Percentiles rank a stretch among this genome's conserved stretches.
Evolutionary conservation across 345 rosid genomes (phyloP).

Genomic region (Ceriops decandra): DNA sequence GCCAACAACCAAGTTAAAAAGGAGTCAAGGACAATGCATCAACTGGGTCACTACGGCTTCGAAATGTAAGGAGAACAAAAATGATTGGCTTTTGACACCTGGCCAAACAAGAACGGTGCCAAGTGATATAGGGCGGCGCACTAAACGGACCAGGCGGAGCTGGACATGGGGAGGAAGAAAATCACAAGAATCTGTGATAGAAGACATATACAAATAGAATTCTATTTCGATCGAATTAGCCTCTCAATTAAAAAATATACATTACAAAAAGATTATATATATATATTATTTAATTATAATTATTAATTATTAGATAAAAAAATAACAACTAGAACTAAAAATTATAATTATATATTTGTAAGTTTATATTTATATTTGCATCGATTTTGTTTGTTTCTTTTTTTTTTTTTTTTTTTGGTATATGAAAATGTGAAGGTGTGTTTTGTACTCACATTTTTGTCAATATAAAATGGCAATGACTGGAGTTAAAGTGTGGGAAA

Average conservation of each 20-base stretch:
- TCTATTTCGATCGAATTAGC: not conserved
- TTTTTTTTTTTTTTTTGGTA: too few species aligned
- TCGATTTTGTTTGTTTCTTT: too few species aligned
- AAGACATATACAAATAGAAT: not conserved
- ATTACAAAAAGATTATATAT: too few species aligned
- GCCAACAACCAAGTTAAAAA: not conserved
- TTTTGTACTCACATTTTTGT: not conserved
- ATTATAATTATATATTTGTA: too few species aligned
- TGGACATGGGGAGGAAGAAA: conserved; percentile 39
- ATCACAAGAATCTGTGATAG: not conserved
- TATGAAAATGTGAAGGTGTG: too few species aligned
- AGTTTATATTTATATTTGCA: too few species aligned
- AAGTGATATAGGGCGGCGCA: conserved; percentile 72
- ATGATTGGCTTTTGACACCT: conserved; percentile 46
- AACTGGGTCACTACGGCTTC: too few species aligned
- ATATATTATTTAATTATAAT: too few species aligned
- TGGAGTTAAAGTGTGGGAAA: not conserved
- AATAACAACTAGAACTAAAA: too few species aligned
- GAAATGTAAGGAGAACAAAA: conserved; percentile 11
- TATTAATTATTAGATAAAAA: too few species aligned
- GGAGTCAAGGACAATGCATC: not conserved
- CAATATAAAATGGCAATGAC: not conserved
- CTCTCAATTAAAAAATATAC: too few species aligned
- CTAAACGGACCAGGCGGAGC: conserved; percentile 52
- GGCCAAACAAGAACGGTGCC: conserved; percentile 20